Evolutionary conservation across 495 filamentous ascomycete species (phyloP), one percentile per base, ranked within the genome.

Genomic region (Hypoxylon intermedium): DNA sequence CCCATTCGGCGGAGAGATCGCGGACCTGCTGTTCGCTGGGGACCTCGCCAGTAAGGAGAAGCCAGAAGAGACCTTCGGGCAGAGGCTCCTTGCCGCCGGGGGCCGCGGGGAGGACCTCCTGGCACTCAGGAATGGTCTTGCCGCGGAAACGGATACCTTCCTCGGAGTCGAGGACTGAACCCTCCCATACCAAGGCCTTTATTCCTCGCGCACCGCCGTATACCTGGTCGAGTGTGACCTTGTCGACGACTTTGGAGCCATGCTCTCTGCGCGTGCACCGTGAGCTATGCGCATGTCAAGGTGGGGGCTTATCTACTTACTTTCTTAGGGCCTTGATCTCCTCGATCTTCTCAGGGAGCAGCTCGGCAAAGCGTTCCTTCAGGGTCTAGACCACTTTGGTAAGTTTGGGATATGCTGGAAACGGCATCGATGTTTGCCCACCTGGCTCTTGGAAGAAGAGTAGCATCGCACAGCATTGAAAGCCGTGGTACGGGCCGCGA

Each of bases 11-110:
- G 67, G 95, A 98, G 58, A 98, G 87, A 56, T 93, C 92, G 72
- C 92, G 92, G 63, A 97, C 95, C 82, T 98, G 94, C 82, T 97
- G 90, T 82, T 96, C 94, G 54, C 86, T 90, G 58, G 94, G 94
- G 62, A 98, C 88, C 81, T 98, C 93, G 56, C 94, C 94, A 58
- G 94, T 98, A 75, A 98, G 77, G 71, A 98, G 89, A 58, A 98
- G 89, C 95, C 95, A 98, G 90, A 98, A 98, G 75, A 98, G 90
- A 84, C 92, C 95, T 86, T 98, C 94, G 31, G 94, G 94, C 13
- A 98, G 85, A 68, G 95, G 95, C 83, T 98, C 93, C 75, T 90
- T 79, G 80, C 94, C 94, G 68, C 94, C 94, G 56, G 91, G 89
- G 51, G 93, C 94, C 83, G 94, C 97, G 73, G 94, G 94, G 33